Evolutionary conservation across 208 protist genomes (phyloP), one percentile per base, ranked within the genome.

Genomic region (Trypanosoma theileri): DNA sequence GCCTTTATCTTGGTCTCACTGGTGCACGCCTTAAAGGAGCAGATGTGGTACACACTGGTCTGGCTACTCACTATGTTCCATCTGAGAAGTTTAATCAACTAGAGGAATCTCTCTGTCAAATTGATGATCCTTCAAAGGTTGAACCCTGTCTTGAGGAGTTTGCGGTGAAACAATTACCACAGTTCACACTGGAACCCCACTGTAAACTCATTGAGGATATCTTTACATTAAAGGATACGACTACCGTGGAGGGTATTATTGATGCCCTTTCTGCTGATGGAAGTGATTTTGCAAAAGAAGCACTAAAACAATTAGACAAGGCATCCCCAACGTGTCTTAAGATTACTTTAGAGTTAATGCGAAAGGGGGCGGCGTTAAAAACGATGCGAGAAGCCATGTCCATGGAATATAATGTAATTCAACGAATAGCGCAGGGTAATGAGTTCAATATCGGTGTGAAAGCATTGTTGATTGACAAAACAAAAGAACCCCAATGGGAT

Each of bases 51-150:
- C 84, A 90, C 69, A 54, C 77, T 3, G 89, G 89, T 26, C 66
- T 97, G 50, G 92, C 86, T 0, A 95, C 92, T 17, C 86, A 96
- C 72, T 96, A 80, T 62, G 86, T 95, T 12, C 73, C 82, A 13
- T 81, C 75, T 4, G 71, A 28, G 1, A 77, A 70, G 57, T 69
- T 96, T 48, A 44, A 31, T 10, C 26, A 76, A 46, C 72, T 96
- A 22, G 77, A 91, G 77, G 68, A 79, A 31, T 74, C 68, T 2
- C 63, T 96, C 45, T 77, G 77, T 51, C 22, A 75, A n/a, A 65
- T 90, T 45, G 35, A 59, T 14, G 54, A 66, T 4, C 57, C 85
- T 13, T 42, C 51, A 8, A 60, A 70, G 1, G 77, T 87, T n/a
- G 84, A 81, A 51, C 61, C 17, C 12, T 74, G 85, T 51, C 59